Base-by-base conservation (phyloP, 768 basidiomycete genomes). In the Boletus sp. region DNA sequence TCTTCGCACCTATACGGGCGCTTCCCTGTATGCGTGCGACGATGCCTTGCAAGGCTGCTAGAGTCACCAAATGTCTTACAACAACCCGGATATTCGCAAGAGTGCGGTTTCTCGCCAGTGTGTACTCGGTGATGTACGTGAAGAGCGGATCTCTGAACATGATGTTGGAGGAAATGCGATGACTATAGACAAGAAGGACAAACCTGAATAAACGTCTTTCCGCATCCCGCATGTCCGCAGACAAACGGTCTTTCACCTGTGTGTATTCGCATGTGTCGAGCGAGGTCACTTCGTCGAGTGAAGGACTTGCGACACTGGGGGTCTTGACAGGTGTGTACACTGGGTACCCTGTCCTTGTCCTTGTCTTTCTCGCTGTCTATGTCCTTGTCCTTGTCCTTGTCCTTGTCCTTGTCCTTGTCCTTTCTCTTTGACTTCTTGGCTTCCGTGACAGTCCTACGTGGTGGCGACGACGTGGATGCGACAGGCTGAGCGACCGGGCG, bases 171-270 rank as follows among this genome's bases (percentile, higher is more conserved):
- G 38, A 40, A 17, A 45, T 51, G 41, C n/a, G 33, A 39, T 32
- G 17, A 29, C 52, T 25, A 44, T 44, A 27, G 43, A 52, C 27
- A 51, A 38, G 35, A 33, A 35, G 45, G 32, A 64, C 70, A 51
- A 69, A 91, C 92, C 82, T 95, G 92, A 63, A 95, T 93, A 63
- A 95, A 95, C 3, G 88, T 88, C 76, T 94, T 95, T 48, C 90
- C 89, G 54, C 92, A 94, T 29, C 84, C 85, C 29, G 72, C 64
- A 61, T 89, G 78, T 33, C 77, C 75, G 61, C 91, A 94, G 13
- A 84, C 75, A 69, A 89, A 93, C 3, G 92, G 92, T 48, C 92
- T 79, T 69, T 94, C 92, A 17, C 92, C 92, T 0, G 92, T 93
- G 63, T 95, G 92, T 75, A 93, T 93, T 41, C 90, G 83, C 77